A percentile compares a stretch with the other conserved stretches of the same genome.
Conservation (phyloP, 345 rosid genomes). For the Populus ilicifolia region DNA sequence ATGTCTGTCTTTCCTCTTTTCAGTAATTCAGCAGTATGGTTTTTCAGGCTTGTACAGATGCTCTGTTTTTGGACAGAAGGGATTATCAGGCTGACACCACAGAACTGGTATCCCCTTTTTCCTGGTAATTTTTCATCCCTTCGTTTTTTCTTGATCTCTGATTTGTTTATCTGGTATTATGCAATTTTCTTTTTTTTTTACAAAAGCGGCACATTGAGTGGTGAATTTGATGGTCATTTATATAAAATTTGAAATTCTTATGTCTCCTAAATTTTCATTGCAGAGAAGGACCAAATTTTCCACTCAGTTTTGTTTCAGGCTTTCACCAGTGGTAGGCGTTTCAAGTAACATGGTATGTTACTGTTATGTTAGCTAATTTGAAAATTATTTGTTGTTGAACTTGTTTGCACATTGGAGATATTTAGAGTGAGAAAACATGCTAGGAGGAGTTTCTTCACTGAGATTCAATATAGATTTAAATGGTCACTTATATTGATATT, state of each 20-base stretch:
- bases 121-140: constrained; percentile 64
- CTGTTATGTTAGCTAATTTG: neutral
- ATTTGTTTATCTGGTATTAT: neutral
- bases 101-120: constrained; percentile 81
- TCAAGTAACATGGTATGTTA: constrained; percentile 67
- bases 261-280: constrained; percentile 24
- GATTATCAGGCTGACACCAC: constrained; percentile 38
- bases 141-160: constrained; percentile 18
- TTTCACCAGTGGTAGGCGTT: constrained; percentile 56
- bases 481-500: no score
- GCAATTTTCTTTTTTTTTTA: neutral
- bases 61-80: constrained; percentile 38
- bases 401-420: no score
- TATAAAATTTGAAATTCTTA: neutral
- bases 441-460: no score
- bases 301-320: constrained; percentile 68
- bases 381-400: neutral
- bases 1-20: neutral
- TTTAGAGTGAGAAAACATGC: no score
- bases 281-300: constrained; percentile 53
- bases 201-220: no score
- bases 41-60: constrained; percentile 49
- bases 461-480: no score
- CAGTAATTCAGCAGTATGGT: constrained; percentile 18
- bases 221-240: no score